phyloP scores from a whole-genome alignment of 1,284 basidiomycete species.

The Kwoniella shivajii region DNA sequence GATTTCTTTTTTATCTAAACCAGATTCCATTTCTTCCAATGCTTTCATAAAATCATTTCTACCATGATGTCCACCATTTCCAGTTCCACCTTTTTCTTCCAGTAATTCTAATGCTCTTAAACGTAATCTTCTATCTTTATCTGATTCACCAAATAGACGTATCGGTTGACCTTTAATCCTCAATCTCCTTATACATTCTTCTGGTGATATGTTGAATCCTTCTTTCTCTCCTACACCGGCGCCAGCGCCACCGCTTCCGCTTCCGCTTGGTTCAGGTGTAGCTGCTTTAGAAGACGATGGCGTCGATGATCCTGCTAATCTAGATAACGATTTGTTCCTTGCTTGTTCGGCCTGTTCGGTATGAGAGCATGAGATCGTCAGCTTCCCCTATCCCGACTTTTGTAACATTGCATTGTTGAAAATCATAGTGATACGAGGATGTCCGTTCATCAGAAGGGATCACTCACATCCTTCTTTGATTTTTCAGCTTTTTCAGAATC shows the following conservation, averaged over 20 bases:
- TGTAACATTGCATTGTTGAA: background rate
- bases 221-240: conserved; percentile 54
- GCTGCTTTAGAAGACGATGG: conserved; percentile 17
- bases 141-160: conserved; percentile 89
- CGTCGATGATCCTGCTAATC: conserved; percentile 22
- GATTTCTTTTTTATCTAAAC: conserved; percentile 63
- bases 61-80: conserved; percentile 62
- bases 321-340: conserved; percentile 27
- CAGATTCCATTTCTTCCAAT: conserved; percentile 82
- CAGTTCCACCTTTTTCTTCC: conserved; percentile 69
- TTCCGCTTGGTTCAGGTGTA: conserved; percentile 40
- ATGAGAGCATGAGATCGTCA: background rate
- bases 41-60: conserved; percentile 91
- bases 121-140: conserved; percentile 87
- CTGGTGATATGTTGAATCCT: conserved; percentile 88
- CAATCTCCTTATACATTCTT: conserved; percentile 85
- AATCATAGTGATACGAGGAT: background rate
- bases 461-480: conserved; percentile 49
- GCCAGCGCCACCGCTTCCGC: conserved; percentile 9
- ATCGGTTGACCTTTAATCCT: conserved; percentile 92
- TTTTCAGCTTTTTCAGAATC: conserved; percentile 29
- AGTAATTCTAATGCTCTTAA: conserved; percentile 91
- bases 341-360: conserved; percentile 33
- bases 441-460: conserved; percentile 18
- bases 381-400: background rate